A percentile compares a stretch with the other conserved stretches of the same genome.
phyloP scores from a whole-genome alignment of 2,329 filamentous ascomycete genomes.

The Ramichloridium luteum region DNA sequence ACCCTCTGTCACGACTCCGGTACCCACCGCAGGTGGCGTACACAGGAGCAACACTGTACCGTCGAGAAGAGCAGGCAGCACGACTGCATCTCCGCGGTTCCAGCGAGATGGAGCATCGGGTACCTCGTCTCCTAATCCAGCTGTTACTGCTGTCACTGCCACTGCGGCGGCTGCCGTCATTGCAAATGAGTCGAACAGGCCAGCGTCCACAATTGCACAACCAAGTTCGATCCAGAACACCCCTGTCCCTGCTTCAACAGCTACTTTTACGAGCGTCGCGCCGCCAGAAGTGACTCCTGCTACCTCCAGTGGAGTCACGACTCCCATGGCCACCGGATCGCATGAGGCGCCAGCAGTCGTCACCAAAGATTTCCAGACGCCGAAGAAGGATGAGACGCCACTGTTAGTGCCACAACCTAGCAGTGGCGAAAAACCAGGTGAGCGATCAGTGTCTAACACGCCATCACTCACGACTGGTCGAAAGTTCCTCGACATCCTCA shows the following conservation, averaged over 20 bases:
- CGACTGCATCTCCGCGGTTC: constrained; percentile 55
- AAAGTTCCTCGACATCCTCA: constrained; percentile 53
- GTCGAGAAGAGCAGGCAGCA: constrained; percentile 60
- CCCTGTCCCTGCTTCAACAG: constrained; percentile 17
- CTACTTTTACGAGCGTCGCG: constrained; percentile 18
- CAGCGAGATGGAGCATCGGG: constrained; percentile 40
- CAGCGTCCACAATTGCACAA: constrained; percentile 14
- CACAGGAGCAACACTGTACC: constrained; percentile 84
- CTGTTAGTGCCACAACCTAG: constrained; percentile 20
- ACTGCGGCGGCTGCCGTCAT: too few species aligned
- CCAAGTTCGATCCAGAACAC: constrained; percentile 21
- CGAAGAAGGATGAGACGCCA: constrained; percentile 27
- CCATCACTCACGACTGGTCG: constrained; percentile 17
- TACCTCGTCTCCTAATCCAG: constrained; percentile 35
- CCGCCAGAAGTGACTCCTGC: constrained; percentile 29
- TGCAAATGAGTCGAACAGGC: too few species aligned
- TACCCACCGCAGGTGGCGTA: constrained; percentile 37
- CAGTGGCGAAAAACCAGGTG: constrained; percentile 12
- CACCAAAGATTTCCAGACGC: constrained; percentile 20
- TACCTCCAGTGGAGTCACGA: constrained; percentile 28
- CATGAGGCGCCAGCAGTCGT: constrained; percentile 20
- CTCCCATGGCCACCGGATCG: constrained; percentile 21
- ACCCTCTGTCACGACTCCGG: constrained; percentile 48
- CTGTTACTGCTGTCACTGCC: constrained; percentile 7
- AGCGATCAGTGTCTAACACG: constrained; percentile 19